Percentiles rank a stretch among this genome's conserved stretches.
phyloP scores from a whole-genome alignment of 2,329 filamentous ascomycete species.

The Ophiostoma sp. region DNA sequence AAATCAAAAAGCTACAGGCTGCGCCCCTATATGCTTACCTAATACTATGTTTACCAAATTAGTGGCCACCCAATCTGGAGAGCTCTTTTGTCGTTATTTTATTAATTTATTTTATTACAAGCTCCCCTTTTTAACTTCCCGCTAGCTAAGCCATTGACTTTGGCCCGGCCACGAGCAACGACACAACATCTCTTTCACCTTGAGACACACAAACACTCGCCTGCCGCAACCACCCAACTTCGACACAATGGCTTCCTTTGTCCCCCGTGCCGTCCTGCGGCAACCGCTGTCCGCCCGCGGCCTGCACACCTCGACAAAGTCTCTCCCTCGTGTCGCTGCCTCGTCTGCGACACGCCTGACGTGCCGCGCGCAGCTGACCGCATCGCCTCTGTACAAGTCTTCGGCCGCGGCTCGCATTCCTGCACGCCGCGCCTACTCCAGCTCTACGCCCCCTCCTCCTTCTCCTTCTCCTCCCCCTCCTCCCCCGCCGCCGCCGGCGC shows the following conservation, averaged over 20 bases:
- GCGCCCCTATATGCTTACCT: neutral
- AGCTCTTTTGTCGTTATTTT: conserved; percentile 13
- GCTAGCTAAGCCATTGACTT: neutral
- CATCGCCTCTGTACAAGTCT: neutral
- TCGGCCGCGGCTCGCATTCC: neutral
- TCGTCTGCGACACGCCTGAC: conserved; percentile 5
- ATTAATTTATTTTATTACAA: conserved; percentile 5
- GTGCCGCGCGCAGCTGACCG: neutral
- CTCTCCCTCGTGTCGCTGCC: conserved; percentile 1
- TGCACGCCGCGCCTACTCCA: conserved; percentile 19
- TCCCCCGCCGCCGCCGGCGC: conserved; percentile 23
- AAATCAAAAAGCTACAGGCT: no score
- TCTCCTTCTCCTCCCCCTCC: conserved; percentile 1
- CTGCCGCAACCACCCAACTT: neutral
- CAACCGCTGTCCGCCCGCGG: conserved; percentile 12
- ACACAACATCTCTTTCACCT: neutral
- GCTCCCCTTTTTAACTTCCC: neutral
- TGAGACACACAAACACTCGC: neutral
- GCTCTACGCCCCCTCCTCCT: neutral
- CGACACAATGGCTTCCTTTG: conserved; percentile 20
- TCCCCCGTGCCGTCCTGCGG: conserved; percentile 21
- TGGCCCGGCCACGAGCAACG: neutral
- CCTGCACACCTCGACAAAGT: conserved; percentile 1
- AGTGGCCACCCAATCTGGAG: conserved; percentile 5
- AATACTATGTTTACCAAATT: neutral